Conservation (phyloP, 2,329 filamentous ascomycete genomes). For the Aspergillus pseudoviridinutans region DNA sequence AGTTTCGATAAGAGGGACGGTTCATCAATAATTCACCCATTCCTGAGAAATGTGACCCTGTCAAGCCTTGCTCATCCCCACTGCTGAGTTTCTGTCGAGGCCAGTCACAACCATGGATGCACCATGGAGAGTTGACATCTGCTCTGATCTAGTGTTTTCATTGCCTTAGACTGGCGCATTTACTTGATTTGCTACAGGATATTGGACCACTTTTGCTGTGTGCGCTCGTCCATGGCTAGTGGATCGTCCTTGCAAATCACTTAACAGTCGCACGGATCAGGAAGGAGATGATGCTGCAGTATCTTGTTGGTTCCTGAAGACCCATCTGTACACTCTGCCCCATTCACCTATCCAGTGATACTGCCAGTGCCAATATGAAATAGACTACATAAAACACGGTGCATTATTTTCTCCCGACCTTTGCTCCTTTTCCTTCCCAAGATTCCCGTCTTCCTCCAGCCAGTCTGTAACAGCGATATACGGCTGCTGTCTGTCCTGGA, state of each 20-base stretch:
- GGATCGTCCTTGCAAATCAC: neutral
- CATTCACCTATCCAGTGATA: neutral
- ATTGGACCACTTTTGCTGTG: neutral
- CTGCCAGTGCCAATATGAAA: neutral
- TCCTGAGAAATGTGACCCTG: neutral
- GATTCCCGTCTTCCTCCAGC: constrained; percentile 12
- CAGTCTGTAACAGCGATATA: constrained; percentile 2
- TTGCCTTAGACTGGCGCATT: neutral
- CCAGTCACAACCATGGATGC: neutral
- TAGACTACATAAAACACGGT: neutral
- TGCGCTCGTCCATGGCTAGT: neutral
- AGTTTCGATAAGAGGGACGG: neutral
- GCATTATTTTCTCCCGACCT: neutral
- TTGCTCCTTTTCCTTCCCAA: constrained; percentile 2
- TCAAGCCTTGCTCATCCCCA: neutral
- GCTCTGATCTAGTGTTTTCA: neutral
- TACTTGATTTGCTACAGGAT: neutral
- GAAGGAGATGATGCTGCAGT: neutral
- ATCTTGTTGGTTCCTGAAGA: neutral
- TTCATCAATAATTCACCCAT: constrained; percentile 5
- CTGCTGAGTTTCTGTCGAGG: neutral
- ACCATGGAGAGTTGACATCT: neutral
- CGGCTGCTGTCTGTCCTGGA: neutral
- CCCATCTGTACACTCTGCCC: neutral
- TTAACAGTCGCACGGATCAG: neutral